Base-by-base conservation (phyloP, 2,329 filamentous ascomycete genomes). In the Alternaria atra region DNA sequence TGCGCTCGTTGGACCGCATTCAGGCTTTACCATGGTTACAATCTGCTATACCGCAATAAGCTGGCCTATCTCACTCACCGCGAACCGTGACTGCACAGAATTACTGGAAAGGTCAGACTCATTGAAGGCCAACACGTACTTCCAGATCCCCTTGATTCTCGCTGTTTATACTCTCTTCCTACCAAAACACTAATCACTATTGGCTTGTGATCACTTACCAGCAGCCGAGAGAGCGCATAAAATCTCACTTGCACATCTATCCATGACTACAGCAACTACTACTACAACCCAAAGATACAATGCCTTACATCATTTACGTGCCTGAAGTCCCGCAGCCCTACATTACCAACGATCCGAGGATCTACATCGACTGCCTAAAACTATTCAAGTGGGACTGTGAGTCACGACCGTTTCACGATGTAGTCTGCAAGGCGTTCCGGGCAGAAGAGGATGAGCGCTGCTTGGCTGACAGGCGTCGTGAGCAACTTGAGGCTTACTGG, bases 221-320 rank as follows among this genome's bases (percentile, higher is more conserved):
- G 30, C 46, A 35, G 32, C 8, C 30, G 2, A 34, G 25, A 35
- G 46, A 15, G 17, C 30, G 30, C 29, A n/a, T 6, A 23, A 27
- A 23, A 34, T 23, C 17, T 7, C 27, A 48, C 46, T 34, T 20
- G 2, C 46, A n/a, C 6, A 48, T 12, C 37, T n/a, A 34, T 8
- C 30, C n/a, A 44, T 23, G n/a, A 27, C 13, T 6, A 34, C 29
- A 12, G 9, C 17, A 35, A 23, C 17, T 13, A 25, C 20, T 25
- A 48, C 46, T 25, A 13, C 29, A 23, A 15, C 10, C 30, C 3
- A n/a, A 17, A 42, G 13, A 29, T 15, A 61, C 9, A 7, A 72
- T 72, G 69, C 68, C 69, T 3, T 72, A 72, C 58, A 61, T 72
- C 30, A 68, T 70, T 52, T 55, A 62, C 35, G 60, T 63, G 6